Conservation (phyloP, 306 rosid genomes). For the Quercus mongolica region DNA sequence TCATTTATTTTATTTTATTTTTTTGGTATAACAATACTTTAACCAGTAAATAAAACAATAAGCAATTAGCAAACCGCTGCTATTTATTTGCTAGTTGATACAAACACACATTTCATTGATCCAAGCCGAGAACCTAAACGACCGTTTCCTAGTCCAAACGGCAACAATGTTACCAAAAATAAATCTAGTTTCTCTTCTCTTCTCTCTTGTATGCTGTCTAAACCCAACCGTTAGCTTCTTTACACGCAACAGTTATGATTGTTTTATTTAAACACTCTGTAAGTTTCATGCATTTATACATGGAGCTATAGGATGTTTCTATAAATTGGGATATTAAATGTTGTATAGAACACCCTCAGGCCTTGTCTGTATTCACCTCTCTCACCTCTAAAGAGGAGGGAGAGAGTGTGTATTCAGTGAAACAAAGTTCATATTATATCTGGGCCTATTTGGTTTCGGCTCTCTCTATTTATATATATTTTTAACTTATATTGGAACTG, state of each 20-base stretch:
- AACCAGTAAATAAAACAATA: no score
- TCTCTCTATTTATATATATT: not conserved
- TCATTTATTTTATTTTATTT: no score
- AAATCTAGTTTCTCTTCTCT: no score
- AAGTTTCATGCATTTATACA: constrained; percentile 1
- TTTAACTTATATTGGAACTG: not conserved
- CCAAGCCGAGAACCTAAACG: no score
- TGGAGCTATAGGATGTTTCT: constrained; percentile 5
- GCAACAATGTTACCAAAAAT: no score
- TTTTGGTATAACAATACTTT: no score
- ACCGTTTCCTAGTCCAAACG: no score
- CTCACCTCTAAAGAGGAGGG: constrained; percentile 13
- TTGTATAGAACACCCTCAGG: constrained; percentile 10
- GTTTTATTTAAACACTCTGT: not conserved
- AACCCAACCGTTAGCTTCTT: not conserved
- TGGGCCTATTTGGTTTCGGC: not conserved
- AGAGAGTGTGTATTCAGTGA: not conserved
- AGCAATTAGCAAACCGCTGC: no score
- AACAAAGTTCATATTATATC: not conserved
- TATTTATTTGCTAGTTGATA: no score
- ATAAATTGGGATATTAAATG: constrained; percentile 24
- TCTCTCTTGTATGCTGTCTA: not conserved
- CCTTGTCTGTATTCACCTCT: constrained; percentile 14
- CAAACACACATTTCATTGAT: no score
- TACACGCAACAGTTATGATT: constrained; percentile 23